phyloP scores from a whole-genome alignment of 1,284 basidiomycete genomes.

The Ceratobasidium sp. region DNA sequence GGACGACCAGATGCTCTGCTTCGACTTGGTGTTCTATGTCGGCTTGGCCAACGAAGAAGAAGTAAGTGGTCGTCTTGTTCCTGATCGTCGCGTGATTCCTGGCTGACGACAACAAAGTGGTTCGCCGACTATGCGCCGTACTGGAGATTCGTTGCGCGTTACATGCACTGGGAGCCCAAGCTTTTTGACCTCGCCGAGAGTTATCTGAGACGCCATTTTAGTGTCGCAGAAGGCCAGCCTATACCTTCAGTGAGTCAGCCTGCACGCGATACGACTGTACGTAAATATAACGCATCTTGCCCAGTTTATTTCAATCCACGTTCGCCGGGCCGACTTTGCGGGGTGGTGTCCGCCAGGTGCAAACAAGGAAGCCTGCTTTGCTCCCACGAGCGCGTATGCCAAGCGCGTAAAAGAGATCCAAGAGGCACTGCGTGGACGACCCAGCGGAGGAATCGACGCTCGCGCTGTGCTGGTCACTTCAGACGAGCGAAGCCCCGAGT shows the following conservation, averaged over 20 bases:
- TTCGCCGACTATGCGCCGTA: slow-evolving; percentile 62
- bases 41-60: slow-evolving; percentile 25
- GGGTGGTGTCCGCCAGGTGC: slow-evolving; percentile 34
- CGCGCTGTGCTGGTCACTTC: slow-evolving; percentile 73
- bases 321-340: slow-evolving; percentile 45
- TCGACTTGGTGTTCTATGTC: slow-evolving; percentile 46
- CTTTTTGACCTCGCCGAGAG: slow-evolving; percentile 59
- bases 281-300: not conserved
- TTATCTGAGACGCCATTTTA: slow-evolving; percentile 62
- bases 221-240: slow-evolving; percentile 55
- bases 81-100: not conserved
- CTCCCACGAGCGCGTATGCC: slow-evolving; percentile 68
- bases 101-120: slow-evolving; percentile 51
- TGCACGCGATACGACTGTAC: not conserved
- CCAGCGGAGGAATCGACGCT: slow-evolving; percentile 57
- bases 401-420: slow-evolving; percentile 73
- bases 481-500: slow-evolving; percentile 71
- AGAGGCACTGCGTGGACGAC: slow-evolving; percentile 60
- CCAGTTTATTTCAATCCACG: slow-evolving; percentile 49
- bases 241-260: slow-evolving; percentile 55
- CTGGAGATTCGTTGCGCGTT: slow-evolving; percentile 63
- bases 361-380: slow-evolving; percentile 67
- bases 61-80: not conserved
- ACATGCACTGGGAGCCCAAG: slow-evolving; percentile 62
- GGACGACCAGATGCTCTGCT: slow-evolving; percentile 46